phyloP scores from a whole-genome alignment of 208 protist genomes.

The Kentomonas sorsogonicus region DNA sequence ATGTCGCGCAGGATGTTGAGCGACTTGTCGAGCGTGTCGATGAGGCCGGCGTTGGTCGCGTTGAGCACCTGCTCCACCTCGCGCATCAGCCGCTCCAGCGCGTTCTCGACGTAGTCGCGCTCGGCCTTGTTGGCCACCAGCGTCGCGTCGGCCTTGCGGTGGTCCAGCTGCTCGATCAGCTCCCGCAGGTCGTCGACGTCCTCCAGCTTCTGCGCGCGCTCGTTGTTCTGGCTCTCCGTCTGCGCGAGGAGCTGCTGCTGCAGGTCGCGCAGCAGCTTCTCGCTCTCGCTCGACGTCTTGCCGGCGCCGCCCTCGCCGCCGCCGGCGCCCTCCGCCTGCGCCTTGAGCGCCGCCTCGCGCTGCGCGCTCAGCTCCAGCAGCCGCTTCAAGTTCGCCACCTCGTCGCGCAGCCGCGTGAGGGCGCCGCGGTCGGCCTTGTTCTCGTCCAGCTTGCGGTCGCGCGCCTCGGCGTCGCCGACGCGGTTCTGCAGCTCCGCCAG shows the following conservation, averaged over 20 bases:
- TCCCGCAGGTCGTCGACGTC: constrained; percentile 51
- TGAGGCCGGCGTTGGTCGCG: constrained; percentile 85
- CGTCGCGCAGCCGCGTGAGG: constrained; percentile 69
- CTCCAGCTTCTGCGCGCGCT: constrained; percentile 22
- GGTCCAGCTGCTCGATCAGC: constrained; percentile 69
- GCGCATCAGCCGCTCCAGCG: constrained; percentile 86
- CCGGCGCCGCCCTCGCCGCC: constrained; percentile 13
- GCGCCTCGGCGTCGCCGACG: not conserved
- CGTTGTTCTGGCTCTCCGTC: constrained; percentile 19
- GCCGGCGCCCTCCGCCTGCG: constrained; percentile 1
- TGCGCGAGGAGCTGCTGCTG: constrained; percentile 56
- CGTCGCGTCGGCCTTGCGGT: constrained; percentile 81
- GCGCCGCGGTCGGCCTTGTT: constrained; percentile 61
- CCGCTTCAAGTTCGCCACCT: constrained; percentile 47
- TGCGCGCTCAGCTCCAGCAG: constrained; percentile 44
- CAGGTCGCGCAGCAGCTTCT: constrained; percentile 50
- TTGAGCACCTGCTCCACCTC: constrained; percentile 92
- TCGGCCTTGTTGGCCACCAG: constrained; percentile 90
- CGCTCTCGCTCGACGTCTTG: constrained; percentile 12
- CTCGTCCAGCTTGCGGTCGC: constrained; percentile 35
- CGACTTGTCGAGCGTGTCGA: constrained; percentile 88
- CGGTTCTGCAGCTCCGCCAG: constrained; percentile 5
- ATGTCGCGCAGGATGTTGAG: constrained; percentile 87
- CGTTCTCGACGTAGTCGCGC: constrained; percentile 89
- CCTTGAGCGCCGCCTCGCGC: constrained; percentile 9